phyloP scores from a whole-genome alignment of 371 early-diverging fungal species.

The Lichtheimia ornata region DNA sequence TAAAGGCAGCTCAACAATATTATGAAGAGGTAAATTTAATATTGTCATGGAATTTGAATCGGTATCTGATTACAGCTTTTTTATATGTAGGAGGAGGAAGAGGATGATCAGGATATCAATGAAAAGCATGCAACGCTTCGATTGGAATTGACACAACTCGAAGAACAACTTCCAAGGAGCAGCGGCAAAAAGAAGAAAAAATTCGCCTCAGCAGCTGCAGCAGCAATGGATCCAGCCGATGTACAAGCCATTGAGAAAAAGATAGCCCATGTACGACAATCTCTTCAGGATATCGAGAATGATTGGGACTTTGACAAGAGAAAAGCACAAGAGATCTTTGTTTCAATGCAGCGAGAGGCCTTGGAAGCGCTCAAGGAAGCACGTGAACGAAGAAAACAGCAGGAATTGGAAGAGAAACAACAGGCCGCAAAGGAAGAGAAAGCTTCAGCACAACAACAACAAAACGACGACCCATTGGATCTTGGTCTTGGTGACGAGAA shows the following conservation, averaged over 20 bases:
- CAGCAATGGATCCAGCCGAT: conserved; percentile 11
- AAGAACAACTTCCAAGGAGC: conserved; percentile 24
- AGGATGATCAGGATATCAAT: conserved; percentile 29
- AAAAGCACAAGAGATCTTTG: conserved; percentile 34
- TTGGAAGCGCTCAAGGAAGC: conserved; percentile 30
- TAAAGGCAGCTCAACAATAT: conserved; percentile 31
- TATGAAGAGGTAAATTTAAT: conserved; percentile 18
- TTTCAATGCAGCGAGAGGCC: conserved; percentile 22
- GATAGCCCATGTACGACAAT: conserved; percentile 49
- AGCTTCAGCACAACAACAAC: background rate
- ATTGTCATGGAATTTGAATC: conserved; percentile 7
- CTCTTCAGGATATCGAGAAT: conserved; percentile 42
- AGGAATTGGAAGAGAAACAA: conserved; percentile 23
- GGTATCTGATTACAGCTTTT: background rate
- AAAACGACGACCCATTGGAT: conserved; percentile 9
- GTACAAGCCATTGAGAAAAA: conserved; percentile 31
- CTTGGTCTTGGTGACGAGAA: conserved; percentile 12
- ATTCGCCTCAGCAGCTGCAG: conserved; percentile 22
- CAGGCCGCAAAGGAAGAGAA: conserved; percentile 8
- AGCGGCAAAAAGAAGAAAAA: conserved; percentile 32
- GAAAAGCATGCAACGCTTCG: conserved; percentile 31
- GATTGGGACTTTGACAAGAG: conserved; percentile 53
- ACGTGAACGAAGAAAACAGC: conserved; percentile 18
- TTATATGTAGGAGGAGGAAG: conserved; percentile 23
- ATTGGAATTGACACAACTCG: conserved; percentile 24